phyloP scores from a whole-genome alignment of 148 eudicot genomes.

The Vaccinium darrowii region DNA sequence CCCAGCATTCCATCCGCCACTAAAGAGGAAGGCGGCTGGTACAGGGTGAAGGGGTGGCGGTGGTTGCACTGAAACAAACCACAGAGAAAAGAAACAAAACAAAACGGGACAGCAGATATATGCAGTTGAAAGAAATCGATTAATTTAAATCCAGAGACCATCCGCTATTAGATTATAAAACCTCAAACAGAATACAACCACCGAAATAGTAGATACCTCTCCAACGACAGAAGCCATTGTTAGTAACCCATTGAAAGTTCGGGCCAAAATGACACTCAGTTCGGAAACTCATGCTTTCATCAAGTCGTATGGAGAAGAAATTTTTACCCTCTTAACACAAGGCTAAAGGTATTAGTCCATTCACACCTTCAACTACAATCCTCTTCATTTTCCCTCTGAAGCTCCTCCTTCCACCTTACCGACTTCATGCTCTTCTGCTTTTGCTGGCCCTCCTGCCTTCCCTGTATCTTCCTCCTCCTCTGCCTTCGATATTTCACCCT shows the following conservation, averaged over 20 bases:
- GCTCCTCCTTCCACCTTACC: slow-evolving; percentile 15
- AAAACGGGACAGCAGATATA: background rate
- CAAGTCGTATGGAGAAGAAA: slow-evolving; percentile 9
- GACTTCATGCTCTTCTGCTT: slow-evolving; percentile 8
- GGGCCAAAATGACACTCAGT: slow-evolving; percentile 3
- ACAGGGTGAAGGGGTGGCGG: background rate
- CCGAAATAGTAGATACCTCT: slow-evolving; percentile 2
- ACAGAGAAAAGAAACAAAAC: background rate
- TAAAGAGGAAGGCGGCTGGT: background rate
- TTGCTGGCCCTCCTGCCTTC: slow-evolving; percentile 27
- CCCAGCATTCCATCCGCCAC: background rate
- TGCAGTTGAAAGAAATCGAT: background rate
- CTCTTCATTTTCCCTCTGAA: slow-evolving; percentile 21
- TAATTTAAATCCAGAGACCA: background rate
- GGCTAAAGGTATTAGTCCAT: background rate
- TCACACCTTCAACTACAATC: background rate
- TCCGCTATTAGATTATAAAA: background rate
- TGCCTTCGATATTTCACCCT: slow-evolving; percentile 51
- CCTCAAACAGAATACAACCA: slow-evolving; percentile 16
- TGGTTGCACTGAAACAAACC: background rate
- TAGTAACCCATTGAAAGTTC: background rate
- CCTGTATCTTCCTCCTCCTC: slow-evolving; percentile 36
- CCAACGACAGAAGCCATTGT: background rate
- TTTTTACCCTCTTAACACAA: background rate
- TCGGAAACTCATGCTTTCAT: background rate